These are phyloP conservation scores for Torulaspora maleeae DNA, from an alignment of 805 yeast genomes.

Conservation along the genomic window DNA sequence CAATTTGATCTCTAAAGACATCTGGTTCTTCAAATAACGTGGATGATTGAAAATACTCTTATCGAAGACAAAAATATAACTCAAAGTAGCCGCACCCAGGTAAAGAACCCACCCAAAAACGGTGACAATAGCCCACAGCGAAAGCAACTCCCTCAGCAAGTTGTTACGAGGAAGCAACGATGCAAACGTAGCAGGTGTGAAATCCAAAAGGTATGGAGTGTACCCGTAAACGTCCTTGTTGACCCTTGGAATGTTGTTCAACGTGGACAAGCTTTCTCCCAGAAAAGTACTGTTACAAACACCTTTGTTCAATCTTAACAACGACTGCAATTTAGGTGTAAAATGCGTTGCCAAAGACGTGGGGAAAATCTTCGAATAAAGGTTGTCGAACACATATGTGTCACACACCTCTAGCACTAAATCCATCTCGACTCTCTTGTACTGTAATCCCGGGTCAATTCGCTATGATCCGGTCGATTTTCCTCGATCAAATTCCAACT, in stretches of 20 bases:
- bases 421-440: constrained; percentile 56
- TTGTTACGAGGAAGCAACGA: constrained; percentile 72
- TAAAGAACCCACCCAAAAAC: constrained; percentile 86
- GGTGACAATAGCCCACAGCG: constrained; percentile 65
- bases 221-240: constrained; percentile 53
- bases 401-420: constrained; percentile 79
- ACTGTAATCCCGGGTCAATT: not conserved
- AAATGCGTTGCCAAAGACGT: constrained; percentile 42
- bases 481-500: no score
- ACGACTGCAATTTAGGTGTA: constrained; percentile 25
- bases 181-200: constrained; percentile 52
- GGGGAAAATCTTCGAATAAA: constrained; percentile 69
- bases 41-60: constrained; percentile 92
- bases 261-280: constrained; percentile 15
- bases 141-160: constrained; percentile 61
- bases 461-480: no score
- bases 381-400: constrained; percentile 64
- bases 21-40: constrained; percentile 88
- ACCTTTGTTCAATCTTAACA: constrained; percentile 24
- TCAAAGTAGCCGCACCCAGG: constrained; percentile 65
- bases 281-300: constrained; percentile 26
- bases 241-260: constrained; percentile 18
- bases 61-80: constrained; percentile 78
- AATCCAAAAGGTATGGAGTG: constrained; percentile 54
- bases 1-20: constrained; percentile 72